Evolutionary conservation across 257 asterid species (phyloP).

Genomic region (Solanum tarijense): DNA sequence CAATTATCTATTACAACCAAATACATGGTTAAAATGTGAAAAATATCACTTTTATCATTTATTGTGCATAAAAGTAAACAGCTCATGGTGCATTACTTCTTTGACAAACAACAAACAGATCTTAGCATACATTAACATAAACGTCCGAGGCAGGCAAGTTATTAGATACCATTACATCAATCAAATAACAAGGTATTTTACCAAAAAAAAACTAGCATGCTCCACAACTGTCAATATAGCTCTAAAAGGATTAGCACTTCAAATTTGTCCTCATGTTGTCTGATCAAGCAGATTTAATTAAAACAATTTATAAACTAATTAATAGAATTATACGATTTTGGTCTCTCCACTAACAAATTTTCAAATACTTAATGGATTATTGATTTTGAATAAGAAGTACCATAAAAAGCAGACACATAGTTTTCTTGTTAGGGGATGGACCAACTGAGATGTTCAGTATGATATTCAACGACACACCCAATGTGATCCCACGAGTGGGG

Average conservation of each 20-base stretch:
- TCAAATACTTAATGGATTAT: neutral
- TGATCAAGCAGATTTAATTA: neutral
- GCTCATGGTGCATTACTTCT: neutral
- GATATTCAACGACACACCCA: neutral
- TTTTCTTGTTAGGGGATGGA: neutral
- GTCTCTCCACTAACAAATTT: neutral
- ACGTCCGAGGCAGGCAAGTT: neutral
- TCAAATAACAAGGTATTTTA: neutral
- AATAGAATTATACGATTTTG: neutral
- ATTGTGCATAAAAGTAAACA: neutral
- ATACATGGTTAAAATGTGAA: slow-evolving; percentile 1
- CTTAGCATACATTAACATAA: neutral
- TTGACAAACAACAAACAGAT: neutral
- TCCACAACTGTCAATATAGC: neutral
- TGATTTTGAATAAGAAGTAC: neutral
- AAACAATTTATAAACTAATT: neutral
- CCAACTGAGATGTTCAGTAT: neutral
- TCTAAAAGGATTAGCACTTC: neutral
- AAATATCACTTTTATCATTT: neutral
- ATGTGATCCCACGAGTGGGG: neutral
- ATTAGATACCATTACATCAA: neutral
- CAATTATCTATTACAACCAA: slow-evolving; percentile 49
- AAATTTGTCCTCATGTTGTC: neutral
- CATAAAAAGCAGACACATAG: neutral
- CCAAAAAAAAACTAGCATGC: neutral